These are phyloP conservation scores for Heimioporus sp. DNA, from an alignment of 768 basidiomycete species.

Conservation along the genomic window DNA sequence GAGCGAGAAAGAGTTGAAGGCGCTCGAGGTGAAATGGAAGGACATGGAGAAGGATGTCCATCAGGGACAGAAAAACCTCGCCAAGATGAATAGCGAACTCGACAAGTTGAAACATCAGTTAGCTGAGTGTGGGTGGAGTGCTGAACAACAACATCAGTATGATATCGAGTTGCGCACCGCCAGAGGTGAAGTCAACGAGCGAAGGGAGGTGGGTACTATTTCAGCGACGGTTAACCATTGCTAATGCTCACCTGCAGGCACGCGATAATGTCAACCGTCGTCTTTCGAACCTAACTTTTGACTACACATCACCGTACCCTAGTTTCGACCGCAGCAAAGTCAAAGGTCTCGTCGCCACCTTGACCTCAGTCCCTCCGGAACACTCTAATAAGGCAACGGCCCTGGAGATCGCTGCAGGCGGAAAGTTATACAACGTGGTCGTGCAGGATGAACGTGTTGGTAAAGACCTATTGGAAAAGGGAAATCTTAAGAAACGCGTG, in stretches of 20 bases:
- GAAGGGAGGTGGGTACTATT: constrained; percentile 56
- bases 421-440: constrained; percentile 89
- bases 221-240: background rate
- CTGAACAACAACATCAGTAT: constrained; percentile 63
- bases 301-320: constrained; percentile 73
- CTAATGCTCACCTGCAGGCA: constrained; percentile 41
- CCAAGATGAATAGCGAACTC: constrained; percentile 55
- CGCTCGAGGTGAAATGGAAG: constrained; percentile 77
- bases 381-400: constrained; percentile 84
- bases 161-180: constrained; percentile 52
- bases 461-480: constrained; percentile 76
- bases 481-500: constrained; percentile 79
- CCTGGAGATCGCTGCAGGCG: constrained; percentile 89
- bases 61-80: constrained; percentile 69
- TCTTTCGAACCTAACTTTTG: constrained; percentile 75
- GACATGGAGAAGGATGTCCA: constrained; percentile 81
- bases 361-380: constrained; percentile 70
- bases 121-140: constrained; percentile 69
- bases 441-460: constrained; percentile 90
- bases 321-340: constrained; percentile 84
- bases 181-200: constrained; percentile 49
- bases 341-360: constrained; percentile 87
- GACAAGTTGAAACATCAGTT: constrained; percentile 53
- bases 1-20: constrained; percentile 74
- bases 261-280: constrained; percentile 66